Percentiles rank a stretch among this genome's conserved stretches.
Evolutionary conservation across 2,329 filamentous ascomycete species (phyloP).

Genomic region (Diaporthe ampelina): DNA sequence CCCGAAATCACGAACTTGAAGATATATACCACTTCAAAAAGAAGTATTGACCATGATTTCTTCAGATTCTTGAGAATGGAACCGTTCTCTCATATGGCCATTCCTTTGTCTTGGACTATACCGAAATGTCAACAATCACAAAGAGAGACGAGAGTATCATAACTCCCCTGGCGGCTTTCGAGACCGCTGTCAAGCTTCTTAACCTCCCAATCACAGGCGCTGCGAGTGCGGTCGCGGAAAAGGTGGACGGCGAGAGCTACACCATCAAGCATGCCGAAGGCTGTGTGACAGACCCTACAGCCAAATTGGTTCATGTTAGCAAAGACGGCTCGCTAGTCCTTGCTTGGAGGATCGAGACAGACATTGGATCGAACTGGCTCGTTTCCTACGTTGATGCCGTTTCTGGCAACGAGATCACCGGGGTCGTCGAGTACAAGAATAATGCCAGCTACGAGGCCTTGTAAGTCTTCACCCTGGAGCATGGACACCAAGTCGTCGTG

Average conservation of each 20-base stretch:
- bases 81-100: not conserved
- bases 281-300: not conserved
- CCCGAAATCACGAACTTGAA: not conserved
- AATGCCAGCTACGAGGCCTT: not conserved
- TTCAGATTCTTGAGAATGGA: not conserved
- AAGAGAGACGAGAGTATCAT: not conserved
- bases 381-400: not conserved
- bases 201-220: not conserved
- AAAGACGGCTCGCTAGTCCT: not conserved
- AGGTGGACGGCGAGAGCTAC: not conserved
- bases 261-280: not conserved
- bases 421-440: not conserved
- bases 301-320: not conserved
- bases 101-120: not conserved
- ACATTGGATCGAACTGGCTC: not conserved
- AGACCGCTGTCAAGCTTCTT: not conserved
- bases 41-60: not conserved
- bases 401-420: not conserved
- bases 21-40: too few species aligned
- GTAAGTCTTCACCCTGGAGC: not conserved
- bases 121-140: too few species aligned
- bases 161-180: not conserved
- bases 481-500: too few species aligned
- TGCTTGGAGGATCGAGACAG: conserved; percentile 1
- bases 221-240: not conserved